A percentile compares a stretch with the other conserved stretches of the same genome.
Evolutionary conservation across 2,329 filamentous ascomycete species (phyloP).

Genomic region (Raffaelea deltoideospora): DNA sequence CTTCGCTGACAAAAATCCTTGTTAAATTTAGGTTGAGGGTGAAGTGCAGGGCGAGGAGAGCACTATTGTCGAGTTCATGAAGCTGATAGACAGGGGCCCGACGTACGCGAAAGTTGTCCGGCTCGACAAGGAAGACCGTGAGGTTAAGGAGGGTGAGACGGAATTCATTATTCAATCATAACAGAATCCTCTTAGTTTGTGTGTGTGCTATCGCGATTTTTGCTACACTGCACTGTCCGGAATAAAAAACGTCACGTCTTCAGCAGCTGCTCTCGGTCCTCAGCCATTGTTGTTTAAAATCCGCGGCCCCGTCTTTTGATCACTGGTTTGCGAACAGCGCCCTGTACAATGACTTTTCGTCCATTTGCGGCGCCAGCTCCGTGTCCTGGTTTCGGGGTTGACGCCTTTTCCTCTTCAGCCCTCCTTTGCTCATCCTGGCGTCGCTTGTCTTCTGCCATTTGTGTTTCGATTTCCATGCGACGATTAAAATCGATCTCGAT

Average conservation of each 20-base stretch:
- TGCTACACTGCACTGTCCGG: too few relatives aligned
- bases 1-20: conserved; percentile 4
- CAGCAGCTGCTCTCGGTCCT: too few relatives aligned
- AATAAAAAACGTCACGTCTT: too few relatives aligned
- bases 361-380: conserved; percentile 23
- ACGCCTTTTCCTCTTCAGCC: conserved; percentile 29
- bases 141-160: conserved; percentile 50
- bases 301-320: conserved; percentile 40
- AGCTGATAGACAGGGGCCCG: conserved; percentile 63
- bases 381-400: conserved; percentile 28
- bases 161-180: conserved; percentile 42
- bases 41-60: conserved; percentile 67
- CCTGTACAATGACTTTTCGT: conserved; percentile 47
- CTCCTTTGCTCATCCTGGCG: conserved; percentile 42
- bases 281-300: too few relatives aligned
- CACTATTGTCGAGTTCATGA: conserved; percentile 52
- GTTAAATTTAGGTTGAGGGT: conserved; percentile 88
- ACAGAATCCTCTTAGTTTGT: not conserved
- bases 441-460: conserved; percentile 79
- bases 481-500: conserved; percentile 86
- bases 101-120: conserved; percentile 56
- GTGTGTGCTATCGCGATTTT: too few relatives aligned
- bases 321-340: conserved; percentile 46
- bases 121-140: conserved; percentile 54
- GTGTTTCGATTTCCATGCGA: conserved; percentile 81